Evolutionary conservation across 1,284 basidiomycete genomes (phyloP).

Genomic region (Microbotryum silenes-acaulis): DNA sequence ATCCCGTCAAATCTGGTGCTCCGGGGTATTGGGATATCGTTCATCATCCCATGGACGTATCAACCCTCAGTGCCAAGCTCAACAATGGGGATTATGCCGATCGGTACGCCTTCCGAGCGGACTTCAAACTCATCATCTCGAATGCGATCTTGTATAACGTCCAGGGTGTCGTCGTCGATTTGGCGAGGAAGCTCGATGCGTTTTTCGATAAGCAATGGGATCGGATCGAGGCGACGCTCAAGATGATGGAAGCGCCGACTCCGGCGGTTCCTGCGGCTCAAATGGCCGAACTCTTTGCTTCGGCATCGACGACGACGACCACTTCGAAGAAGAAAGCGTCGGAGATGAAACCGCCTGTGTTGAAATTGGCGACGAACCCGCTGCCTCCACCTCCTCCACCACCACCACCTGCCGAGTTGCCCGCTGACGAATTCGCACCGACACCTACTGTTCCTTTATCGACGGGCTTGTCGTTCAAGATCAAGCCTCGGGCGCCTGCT

Average conservation of each 20-base stretch:
- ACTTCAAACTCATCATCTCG: conserved; percentile 77
- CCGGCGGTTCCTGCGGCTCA: background rate
- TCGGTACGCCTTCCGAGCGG: conserved; percentile 72
- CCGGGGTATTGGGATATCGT: conserved; percentile 72
- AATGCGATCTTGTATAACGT: conserved; percentile 87
- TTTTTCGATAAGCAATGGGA: conserved; percentile 73
- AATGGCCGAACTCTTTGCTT: background rate
- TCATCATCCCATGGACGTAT: conserved; percentile 89
- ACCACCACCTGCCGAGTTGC: conserved; percentile 8
- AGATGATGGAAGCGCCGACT: conserved; percentile 38
- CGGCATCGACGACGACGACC: background rate
- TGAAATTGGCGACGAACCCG: conserved; percentile 12
- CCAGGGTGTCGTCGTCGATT: conserved; percentile 62
- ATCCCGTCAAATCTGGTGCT: conserved; percentile 40
- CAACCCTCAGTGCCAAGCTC: conserved; percentile 79
- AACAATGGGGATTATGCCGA: conserved; percentile 73
- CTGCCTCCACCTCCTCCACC: conserved; percentile 26
- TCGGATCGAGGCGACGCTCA: conserved; percentile 67
- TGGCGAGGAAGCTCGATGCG: conserved; percentile 66
- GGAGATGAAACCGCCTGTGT: conserved; percentile 24
- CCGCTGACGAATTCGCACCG: no score
- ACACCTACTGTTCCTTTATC: no score
- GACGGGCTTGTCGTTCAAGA: background rate
- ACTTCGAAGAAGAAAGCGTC: conserved; percentile 12
- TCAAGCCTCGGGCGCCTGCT: conserved; percentile 2